Base-by-base conservation (phyloP, 2,329 filamentous ascomycete genomes). In the Diplocarpon rosae region DNA sequence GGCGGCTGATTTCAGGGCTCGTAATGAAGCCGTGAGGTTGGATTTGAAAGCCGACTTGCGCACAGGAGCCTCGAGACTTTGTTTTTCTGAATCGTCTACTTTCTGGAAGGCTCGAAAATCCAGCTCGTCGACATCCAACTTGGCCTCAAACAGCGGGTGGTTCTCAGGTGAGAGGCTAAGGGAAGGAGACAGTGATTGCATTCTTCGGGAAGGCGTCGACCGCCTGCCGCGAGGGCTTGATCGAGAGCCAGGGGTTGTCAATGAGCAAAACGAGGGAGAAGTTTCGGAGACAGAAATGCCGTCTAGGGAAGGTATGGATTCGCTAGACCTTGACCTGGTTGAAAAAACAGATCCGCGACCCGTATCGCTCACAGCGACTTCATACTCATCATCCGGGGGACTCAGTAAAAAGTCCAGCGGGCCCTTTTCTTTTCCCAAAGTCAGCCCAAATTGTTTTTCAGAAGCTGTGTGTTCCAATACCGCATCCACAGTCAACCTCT, bases 1-100 rank as follows among this genome's bases (percentile, higher is more conserved):
- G 39, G 79, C 79, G 1, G 79, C 79, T 30, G 75, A 79, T 48
- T 75, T 52, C 46, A 83, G 61, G 29, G 78, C 78, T 15, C 76
- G 72, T 37, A 83, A 65, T 9, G 79, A 83, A 6, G 79, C 78
- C 5, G 79, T 83, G 31, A 83, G 60, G 56, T 83, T 83, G 3
- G 78, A 83, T 60, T 81, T 82, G 65, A 83, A 83, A 6, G 72
- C 78, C 33, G 56, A 65, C 46, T 55, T 59, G 31, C 52, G 55
- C 35, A 33, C 50, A 30, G 56, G 48, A 31, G 48, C 34, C 31
- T 49, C 42, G 7, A 42, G 37, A n/a, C 14, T 50, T 47, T 9
- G 45, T 43, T 17, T 53, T 47, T 8, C 30, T 14, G n/a, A 14
- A 4, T 46, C 42, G 14, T 43, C 46, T 27, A 45, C 28, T 40